These are phyloP conservation scores for Calonectria naviculata DNA, from an alignment of 2,329 filamentous ascomycete species.

Conservation along the genomic window DNA sequence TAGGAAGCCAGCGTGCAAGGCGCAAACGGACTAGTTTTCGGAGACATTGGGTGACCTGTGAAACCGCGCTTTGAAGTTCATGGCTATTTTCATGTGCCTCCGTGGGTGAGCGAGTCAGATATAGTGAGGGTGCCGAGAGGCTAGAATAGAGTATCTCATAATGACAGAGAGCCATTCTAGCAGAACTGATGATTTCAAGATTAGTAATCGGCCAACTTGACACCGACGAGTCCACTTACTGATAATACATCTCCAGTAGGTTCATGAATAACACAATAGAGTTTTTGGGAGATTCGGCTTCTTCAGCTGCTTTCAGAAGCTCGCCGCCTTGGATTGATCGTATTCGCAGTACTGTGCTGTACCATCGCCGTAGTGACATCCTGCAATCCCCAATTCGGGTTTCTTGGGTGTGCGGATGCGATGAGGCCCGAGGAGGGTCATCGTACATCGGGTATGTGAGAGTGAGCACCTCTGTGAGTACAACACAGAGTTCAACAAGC, in stretches of 20 bases:
- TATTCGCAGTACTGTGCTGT: constrained; percentile 29
- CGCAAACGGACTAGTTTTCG: constrained; percentile 29
- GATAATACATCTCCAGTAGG: constrained; percentile 40
- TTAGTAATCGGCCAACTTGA: neutral
- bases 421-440: constrained; percentile 4
- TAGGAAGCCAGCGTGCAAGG: constrained; percentile 33
- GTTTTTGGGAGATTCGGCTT: constrained; percentile 1
- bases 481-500: constrained; percentile 18
- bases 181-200: constrained; percentile 19
- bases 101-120: neutral
- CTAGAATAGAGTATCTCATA: constrained; percentile 35
- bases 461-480: constrained; percentile 22
- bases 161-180: constrained; percentile 33
- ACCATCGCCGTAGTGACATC: constrained; percentile 35
- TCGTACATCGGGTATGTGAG: constrained; percentile 22
- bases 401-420: constrained; percentile 8
- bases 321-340: constrained; percentile 24
- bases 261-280: constrained; percentile 36
- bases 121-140: constrained; percentile 18
- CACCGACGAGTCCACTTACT: constrained; percentile 8
- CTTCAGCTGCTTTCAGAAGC: constrained; percentile 16
- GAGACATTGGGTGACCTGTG: constrained; percentile 33
- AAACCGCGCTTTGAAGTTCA: constrained; percentile 35
- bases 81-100: constrained; percentile 29
- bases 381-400: constrained; percentile 26